Evolutionary conservation across 2,329 filamentous ascomycete species (phyloP), one percentile per base, ranked within the genome.

Genomic region (Aspergillus arachidicola): DNA sequence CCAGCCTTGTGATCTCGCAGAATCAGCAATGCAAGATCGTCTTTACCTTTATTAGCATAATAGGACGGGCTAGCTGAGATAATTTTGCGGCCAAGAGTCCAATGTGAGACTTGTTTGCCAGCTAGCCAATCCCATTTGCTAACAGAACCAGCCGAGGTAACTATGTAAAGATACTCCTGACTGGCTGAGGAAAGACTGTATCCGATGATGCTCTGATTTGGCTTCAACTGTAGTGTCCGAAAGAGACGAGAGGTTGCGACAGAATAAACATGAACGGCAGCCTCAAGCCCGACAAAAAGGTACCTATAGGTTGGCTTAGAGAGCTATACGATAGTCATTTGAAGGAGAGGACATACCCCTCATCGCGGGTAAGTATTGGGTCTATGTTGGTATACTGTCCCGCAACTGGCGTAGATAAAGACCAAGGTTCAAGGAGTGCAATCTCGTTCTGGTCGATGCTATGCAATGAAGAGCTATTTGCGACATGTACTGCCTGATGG

Each of bases 241-340:
- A 92, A 83, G 26, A 96, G 86, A 57, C 96, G 86, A 1, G 95
- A 98, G 60, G 93, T 93, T 67, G 87, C 83, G 34, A 92, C 87
- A 1, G 91, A 91, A 78, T 95, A 96, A 30, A 97, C 85, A 75
- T 93, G 91, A 59, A 97, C 83, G 11, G 90, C 89, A 32, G 87
- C 89, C 64, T 89, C 86, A 72, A 92, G 92, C 36, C 90, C 87
- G 61, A 96, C 77, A 62, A 97, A 88, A 45, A 97, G 76, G 77
- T 90, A 85, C 73, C 92, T 93, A 43, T 26, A 65, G 56, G 57
- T 45, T 30, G 7, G 4, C 51, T 64, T 65, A 66, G 50, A 45
- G 23, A 36, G 4, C 30, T 12, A 56, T 23, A 28, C 6, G 19
- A 38, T 34, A 19, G 48, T 26, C 23, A 51, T 32, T 16, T 38